phyloP scores from a whole-genome alignment of 495 filamentous ascomycete genomes.

The Pseudevernia furfuracea region DNA sequence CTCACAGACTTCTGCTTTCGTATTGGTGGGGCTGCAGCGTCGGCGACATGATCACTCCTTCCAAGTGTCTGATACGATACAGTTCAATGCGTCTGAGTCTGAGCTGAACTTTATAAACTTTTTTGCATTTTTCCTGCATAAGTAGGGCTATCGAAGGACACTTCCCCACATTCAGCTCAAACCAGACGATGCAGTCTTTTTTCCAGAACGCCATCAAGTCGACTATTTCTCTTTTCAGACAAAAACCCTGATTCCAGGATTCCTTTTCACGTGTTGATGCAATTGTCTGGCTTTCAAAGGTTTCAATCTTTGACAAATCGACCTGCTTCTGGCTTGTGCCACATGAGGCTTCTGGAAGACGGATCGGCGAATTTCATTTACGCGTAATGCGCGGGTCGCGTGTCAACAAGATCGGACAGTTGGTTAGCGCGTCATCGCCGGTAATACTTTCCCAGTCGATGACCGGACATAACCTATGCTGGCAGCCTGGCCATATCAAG shows the following conservation, averaged over 20 bases:
- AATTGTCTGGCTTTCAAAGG: not conserved
- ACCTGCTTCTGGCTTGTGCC: not conserved
- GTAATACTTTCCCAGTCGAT: not conserved
- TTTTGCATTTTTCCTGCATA: slow-evolving; percentile 16
- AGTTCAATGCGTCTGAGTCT: not conserved
- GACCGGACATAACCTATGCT: not conserved
- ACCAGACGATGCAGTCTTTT: slow-evolving; percentile 6
- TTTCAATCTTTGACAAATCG: not conserved
- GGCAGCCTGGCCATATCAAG: not conserved
- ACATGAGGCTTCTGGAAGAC: not conserved
- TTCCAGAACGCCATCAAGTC: not conserved
- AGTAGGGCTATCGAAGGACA: slow-evolving; percentile 13
- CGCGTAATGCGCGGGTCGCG: not conserved
- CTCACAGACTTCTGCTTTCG: not conserved
- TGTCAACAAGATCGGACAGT: not conserved
- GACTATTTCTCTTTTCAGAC: not conserved
- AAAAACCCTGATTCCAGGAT: not conserved
- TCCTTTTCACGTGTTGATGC: not conserved
- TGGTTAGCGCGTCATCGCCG: not conserved
- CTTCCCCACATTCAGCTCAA: slow-evolving; percentile 15
- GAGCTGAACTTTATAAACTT: slow-evolving; percentile 7
- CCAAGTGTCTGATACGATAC: slow-evolving; percentile 3
- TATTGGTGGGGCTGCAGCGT: slow-evolving; percentile 17
- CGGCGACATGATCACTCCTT: slow-evolving; percentile 7
- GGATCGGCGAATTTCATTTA: not conserved